These are phyloP conservation scores for Panicum virgatum DNA, from an alignment of 202 grass and related monocot species.

Conservation along the genomic window DNA sequence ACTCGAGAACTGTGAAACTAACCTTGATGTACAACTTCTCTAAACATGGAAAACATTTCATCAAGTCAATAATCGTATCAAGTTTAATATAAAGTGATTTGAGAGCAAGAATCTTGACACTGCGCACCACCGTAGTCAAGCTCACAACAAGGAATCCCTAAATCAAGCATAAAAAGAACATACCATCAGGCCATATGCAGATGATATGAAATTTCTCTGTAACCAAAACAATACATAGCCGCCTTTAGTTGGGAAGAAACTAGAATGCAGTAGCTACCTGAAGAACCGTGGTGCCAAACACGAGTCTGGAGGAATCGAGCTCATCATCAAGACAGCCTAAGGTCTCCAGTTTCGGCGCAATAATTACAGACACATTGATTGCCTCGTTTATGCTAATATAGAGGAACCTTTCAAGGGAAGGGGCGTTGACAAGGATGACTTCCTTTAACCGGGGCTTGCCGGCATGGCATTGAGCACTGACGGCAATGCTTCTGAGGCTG, in stretches of 20 bases:
- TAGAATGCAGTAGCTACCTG: background rate
- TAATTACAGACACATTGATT: too few relatives aligned
- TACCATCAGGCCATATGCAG: background rate
- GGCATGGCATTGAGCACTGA: too few relatives aligned
- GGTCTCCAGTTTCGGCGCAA: too few relatives aligned
- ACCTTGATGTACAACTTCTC: constrained; percentile 27
- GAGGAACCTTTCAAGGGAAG: too few relatives aligned
- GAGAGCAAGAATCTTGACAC: constrained; percentile 35
- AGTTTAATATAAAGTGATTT: background rate
- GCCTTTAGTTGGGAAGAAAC: background rate
- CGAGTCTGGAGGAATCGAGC: background rate
- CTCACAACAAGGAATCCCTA: too few relatives aligned
- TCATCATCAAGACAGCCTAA: too few relatives aligned
- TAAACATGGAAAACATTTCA: constrained; percentile 47
- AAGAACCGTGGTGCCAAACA: background rate
- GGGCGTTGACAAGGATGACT: too few relatives aligned
- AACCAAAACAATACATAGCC: background rate
- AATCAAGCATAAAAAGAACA: background rate
- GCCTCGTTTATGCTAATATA: too few relatives aligned
- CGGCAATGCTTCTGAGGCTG: too few relatives aligned
- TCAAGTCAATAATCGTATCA: constrained; percentile 12
- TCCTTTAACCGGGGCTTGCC: too few relatives aligned
- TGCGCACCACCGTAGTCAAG: background rate
- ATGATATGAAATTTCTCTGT: background rate
- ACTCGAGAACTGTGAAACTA: background rate